Evolutionary conservation across 345 rosid genomes (phyloP).

Genomic region (Moricandia arvensis): DNA sequence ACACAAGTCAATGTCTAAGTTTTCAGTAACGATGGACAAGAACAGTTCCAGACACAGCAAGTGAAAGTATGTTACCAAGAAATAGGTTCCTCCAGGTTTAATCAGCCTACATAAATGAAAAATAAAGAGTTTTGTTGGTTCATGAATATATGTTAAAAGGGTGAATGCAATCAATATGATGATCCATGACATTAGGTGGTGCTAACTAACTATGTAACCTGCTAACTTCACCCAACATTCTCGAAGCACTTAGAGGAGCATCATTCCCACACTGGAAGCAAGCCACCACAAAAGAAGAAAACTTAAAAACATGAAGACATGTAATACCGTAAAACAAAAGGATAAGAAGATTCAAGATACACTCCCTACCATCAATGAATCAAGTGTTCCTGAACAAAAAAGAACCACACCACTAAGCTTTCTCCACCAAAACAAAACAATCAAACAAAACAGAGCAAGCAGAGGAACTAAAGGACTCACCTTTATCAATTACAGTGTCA

Average conservation of each 20-base stretch:
- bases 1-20: slow-evolving; percentile 9
- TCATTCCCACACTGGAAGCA: slow-evolving; percentile 70
- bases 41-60: too few relatives aligned
- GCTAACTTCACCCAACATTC: slow-evolving; percentile 95
- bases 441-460: not conserved
- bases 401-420: not conserved
- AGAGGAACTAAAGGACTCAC: slow-evolving; percentile 31
- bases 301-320: slow-evolving; percentile 9
- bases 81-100: slow-evolving; percentile 83
- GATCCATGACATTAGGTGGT: slow-evolving; percentile 12
- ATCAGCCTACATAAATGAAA: slow-evolving; percentile 58
- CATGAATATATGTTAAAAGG: too few relatives aligned
- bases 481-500: slow-evolving; percentile 81
- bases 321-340: slow-evolving; percentile 6
- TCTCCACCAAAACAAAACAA: not conserved
- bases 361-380: slow-evolving; percentile 86
- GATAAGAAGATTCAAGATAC: slow-evolving; percentile 20
- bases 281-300: slow-evolving; percentile 15
- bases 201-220: slow-evolving; percentile 48
- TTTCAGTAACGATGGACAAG: not conserved
- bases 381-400: slow-evolving; percentile 73
- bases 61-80: slow-evolving; percentile 57
- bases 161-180: not conserved
- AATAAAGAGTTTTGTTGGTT: too few relatives aligned
- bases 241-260: slow-evolving; percentile 73